phyloP scores from a whole-genome alignment of 768 basidiomycete species.

The Epithele typhae region DNA sequence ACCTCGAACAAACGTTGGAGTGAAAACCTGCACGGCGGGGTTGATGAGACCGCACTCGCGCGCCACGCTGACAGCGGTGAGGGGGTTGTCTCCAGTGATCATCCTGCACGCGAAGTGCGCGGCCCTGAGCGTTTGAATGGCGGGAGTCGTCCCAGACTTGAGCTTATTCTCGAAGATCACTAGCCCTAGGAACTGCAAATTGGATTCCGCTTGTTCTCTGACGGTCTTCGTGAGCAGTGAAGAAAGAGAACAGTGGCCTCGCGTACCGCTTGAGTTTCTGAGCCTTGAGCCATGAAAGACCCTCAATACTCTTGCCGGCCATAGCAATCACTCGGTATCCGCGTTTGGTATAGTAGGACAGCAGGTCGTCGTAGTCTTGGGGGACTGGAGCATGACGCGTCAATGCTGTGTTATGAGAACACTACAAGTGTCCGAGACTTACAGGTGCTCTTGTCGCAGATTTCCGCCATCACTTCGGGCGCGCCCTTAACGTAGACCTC shows the following conservation, averaged over 20 bases:
- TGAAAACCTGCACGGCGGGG: slow-evolving; percentile 85
- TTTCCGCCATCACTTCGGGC: slow-evolving; percentile 95
- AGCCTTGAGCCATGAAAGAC: slow-evolving; percentile 94
- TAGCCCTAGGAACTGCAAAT: slow-evolving; percentile 85
- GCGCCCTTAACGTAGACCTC: slow-evolving; percentile 99
- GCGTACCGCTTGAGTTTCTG: slow-evolving; percentile 90
- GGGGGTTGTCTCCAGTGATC: slow-evolving; percentile 97
- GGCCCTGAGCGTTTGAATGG: slow-evolving; percentile 80
- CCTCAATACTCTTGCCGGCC: slow-evolving; percentile 92
- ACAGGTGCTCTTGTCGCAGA: slow-evolving; percentile 93
- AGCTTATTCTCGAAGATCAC: slow-evolving; percentile 98
- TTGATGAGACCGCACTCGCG: slow-evolving; percentile 88
- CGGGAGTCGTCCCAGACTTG: slow-evolving; percentile 87
- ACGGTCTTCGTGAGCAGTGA: background rate
- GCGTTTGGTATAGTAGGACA: slow-evolving; percentile 94
- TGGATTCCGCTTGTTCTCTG: slow-evolving; percentile 93
- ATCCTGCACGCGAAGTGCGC: slow-evolving; percentile 94
- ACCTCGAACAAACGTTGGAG: slow-evolving; percentile 79
- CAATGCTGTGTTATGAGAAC: slow-evolving; percentile 10
- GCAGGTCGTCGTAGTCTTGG: slow-evolving; percentile 90
- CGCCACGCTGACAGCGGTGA: slow-evolving; percentile 96
- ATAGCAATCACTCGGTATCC: slow-evolving; percentile 98
- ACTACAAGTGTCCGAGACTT: slow-evolving; percentile 27
- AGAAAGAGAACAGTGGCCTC: background rate
- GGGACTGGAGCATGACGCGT: slow-evolving; percentile 61